phyloP scores from a whole-genome alignment of 257 asterid genomes.

The Jaltomata sinuosa region DNA sequence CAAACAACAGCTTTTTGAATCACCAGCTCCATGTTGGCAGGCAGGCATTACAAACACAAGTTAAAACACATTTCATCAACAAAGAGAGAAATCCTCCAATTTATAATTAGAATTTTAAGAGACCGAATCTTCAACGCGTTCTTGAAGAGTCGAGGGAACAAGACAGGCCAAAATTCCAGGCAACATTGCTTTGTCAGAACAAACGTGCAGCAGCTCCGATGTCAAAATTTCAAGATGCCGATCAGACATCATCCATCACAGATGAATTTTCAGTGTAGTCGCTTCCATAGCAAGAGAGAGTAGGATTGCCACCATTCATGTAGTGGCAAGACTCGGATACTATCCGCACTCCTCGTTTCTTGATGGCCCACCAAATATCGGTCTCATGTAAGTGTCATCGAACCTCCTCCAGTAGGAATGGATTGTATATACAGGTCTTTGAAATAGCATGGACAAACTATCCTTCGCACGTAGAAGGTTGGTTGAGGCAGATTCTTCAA shows the following conservation, averaged over 20 bases:
- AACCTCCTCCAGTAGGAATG: constrained; percentile 84
- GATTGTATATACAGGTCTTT: constrained; percentile 70
- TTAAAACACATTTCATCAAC: not conserved
- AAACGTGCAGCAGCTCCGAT: not conserved
- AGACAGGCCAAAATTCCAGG: not conserved
- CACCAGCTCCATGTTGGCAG: not conserved
- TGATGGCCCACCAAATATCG: constrained; percentile 63
- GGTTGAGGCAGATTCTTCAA: constrained; percentile 72
- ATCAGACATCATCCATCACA: not conserved
- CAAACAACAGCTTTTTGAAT: not conserved
- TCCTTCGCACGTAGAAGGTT: constrained; percentile 60
- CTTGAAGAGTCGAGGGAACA: not conserved
- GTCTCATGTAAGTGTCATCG: constrained; percentile 84
- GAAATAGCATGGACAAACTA: constrained; percentile 64
- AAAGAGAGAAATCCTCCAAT: not conserved
- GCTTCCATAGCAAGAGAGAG: not conserved
- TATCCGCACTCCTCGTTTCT: constrained; percentile 4
- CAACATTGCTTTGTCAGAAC: not conserved
- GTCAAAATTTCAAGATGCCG: not conserved
- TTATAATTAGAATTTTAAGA: not conserved
- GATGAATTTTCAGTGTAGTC: not conserved
- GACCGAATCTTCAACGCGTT: not conserved
- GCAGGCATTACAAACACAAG: not conserved
- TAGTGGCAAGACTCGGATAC: not conserved
- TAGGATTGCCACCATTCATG: not conserved